A percentile compares a stretch with the other conserved stretches of the same genome.
These are phyloP conservation scores for Boletus sp. DNA, from an alignment of 1,284 basidiomycete species.

Conservation along the genomic window DNA sequence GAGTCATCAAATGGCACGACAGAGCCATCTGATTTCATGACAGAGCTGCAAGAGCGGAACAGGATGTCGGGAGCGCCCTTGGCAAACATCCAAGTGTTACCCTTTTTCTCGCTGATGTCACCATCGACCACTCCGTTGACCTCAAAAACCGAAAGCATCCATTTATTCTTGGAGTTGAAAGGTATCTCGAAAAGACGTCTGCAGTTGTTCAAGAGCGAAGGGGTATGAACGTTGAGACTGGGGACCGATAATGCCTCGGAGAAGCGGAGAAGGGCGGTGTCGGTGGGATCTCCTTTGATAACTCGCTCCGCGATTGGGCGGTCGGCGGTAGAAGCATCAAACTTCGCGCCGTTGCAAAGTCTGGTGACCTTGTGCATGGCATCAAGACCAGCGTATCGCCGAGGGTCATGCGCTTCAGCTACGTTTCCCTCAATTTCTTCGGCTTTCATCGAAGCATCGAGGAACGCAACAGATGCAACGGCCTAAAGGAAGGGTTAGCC, in stretches of 20 bases:
- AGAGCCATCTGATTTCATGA: conserved; percentile 39
- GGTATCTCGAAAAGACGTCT: conserved; percentile 43
- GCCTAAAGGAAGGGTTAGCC: conserved; percentile 24
- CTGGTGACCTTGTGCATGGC: conserved; percentile 45
- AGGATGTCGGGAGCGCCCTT: conserved; percentile 63
- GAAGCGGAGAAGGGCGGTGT: conserved; percentile 59
- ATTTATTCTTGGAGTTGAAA: conserved; percentile 68
- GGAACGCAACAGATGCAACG: conserved; percentile 42
- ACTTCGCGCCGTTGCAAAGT: conserved; percentile 61
- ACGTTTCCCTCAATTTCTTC: conserved; percentile 31
- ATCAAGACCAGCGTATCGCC: conserved; percentile 20
- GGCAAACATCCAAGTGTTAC: conserved; percentile 39
- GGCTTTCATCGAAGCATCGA: conserved; percentile 34
- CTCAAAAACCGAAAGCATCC: conserved; percentile 49
- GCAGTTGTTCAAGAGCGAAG: conserved; percentile 28
- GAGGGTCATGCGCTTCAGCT: conserved; percentile 8
- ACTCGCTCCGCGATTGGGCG: conserved; percentile 41
- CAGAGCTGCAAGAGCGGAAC: conserved; percentile 42
- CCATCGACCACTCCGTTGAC: conserved; percentile 8
- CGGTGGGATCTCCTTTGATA: conserved; percentile 63
- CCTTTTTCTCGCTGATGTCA: conserved; percentile 12
- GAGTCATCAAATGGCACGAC: conserved; percentile 34
- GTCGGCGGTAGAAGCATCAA: conserved; percentile 37
- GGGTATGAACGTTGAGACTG: conserved; percentile 18
- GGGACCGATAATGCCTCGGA: conserved; percentile 43